Base-by-base conservation (phyloP, 2,329 filamentous ascomycete genomes). In the Neonectria faginata region DNA sequence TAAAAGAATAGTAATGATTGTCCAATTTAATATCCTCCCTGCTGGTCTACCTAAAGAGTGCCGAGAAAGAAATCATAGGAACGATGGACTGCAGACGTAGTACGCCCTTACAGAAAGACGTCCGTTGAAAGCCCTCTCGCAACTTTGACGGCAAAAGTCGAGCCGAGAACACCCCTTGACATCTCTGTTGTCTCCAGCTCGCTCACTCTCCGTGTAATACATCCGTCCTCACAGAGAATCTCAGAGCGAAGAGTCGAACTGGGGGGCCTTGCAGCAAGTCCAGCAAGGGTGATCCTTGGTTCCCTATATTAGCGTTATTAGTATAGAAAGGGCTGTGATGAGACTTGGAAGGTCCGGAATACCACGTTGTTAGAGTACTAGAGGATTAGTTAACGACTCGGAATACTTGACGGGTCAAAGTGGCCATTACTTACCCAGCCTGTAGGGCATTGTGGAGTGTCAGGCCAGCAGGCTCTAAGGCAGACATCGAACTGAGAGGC, bases 231-330 rank as follows among this genome's bases (percentile, higher is more conserved):
- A 25, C 6, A 25, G 20, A 20, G 20, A 3, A 20, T 45, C 42
- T 39, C 36, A 39, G 12, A 36, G 33, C 20, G 33, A 55, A 4
- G 69, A 50, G 2, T 67, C 44, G 0, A 50, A 22, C 4, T 16
- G 22, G 6, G 42, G 18, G 0, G 16, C 9, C 44, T 54, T 60
- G 41, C 67, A 69, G 41, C 67, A 69, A 5, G 60, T 67, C 67
- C 67, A 69, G 61, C 67, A 69, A 8, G 59, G 22, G 0, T 31
- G 0, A 0, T 50, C n/a, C 0, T 3, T 16, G 1, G 44, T 41
- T 14, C 67, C 67, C 67, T 69, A 31, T 16, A 41, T 36, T 9
- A n/a, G 25, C 11, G 42, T 45, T 11, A 45, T 39, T 39, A 39
- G 36, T 8, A 39, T 5, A 11, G 6, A 39, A n/a, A 39, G 5